Conservation (phyloP, 805 yeast genomes). For the Nakazawaea ishiwadae region DNA sequence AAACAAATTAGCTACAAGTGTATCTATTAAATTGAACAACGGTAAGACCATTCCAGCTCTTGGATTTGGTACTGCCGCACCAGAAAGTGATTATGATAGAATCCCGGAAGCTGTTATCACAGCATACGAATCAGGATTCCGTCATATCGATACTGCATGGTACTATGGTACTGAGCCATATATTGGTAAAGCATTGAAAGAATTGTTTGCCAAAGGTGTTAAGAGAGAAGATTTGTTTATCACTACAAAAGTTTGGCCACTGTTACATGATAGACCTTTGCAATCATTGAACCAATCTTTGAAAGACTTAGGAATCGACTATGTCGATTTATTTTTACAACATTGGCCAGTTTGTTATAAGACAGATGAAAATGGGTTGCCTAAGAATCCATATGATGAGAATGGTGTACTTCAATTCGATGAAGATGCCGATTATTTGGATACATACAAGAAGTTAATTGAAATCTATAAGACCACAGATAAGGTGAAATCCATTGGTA, state of each 20-base stretch:
- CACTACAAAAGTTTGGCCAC: slow-evolving; percentile 70
- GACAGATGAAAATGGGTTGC: slow-evolving; percentile 35
- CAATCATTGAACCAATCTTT: slow-evolving; percentile 37
- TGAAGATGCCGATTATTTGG: slow-evolving; percentile 84
- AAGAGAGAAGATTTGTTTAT: slow-evolving; percentile 55
- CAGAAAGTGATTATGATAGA: slow-evolving; percentile 27
- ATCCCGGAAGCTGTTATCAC: slow-evolving; percentile 46
- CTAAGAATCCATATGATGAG: slow-evolving; percentile 31
- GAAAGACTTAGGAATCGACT: slow-evolving; percentile 35
- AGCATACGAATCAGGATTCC: slow-evolving; percentile 49
- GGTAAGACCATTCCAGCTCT: slow-evolving; percentile 61
- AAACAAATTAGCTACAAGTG: slow-evolving; percentile 2
- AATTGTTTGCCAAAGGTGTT: slow-evolving; percentile 41
- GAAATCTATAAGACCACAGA: slow-evolving; percentile 65
- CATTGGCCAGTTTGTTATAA: slow-evolving; percentile 46
- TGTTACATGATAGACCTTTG: slow-evolving; percentile 34
- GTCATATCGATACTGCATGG: slow-evolving; percentile 52
- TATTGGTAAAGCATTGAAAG: slow-evolving; percentile 42
- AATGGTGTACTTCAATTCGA: slow-evolving; percentile 59
- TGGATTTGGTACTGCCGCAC: slow-evolving; percentile 57
- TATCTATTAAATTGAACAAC: slow-evolving; percentile 37
- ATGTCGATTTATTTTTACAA: slow-evolving; percentile 41
- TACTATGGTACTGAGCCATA: slow-evolving; percentile 38
- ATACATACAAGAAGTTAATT: slow-evolving; percentile 73
- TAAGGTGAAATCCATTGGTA: slow-evolving; percentile 42